phyloP scores from a whole-genome alignment of 192 early-diverging fungal species.

The Irineochytrium annulatum region DNA sequence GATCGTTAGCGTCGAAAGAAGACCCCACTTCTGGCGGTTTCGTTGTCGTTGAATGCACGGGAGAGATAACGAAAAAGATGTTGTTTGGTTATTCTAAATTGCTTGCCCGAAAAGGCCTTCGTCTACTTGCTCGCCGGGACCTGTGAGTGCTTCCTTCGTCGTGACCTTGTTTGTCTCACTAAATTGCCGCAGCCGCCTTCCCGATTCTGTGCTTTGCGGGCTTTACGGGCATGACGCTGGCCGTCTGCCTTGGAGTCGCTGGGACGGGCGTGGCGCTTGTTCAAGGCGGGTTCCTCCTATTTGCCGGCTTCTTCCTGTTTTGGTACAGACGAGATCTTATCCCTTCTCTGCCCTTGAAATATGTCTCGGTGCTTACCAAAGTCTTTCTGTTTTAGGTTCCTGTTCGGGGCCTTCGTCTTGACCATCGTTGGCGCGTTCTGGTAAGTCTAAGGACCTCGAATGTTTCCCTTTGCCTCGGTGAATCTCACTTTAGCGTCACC shows the following conservation, averaged over 20 bases:
- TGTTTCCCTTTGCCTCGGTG: neutral
- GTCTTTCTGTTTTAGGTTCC: conserved; percentile 33
- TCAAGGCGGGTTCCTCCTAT: conserved; percentile 36
- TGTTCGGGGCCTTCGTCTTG: conserved; percentile 33
- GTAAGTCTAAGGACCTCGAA: neutral
- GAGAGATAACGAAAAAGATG: too few species aligned
- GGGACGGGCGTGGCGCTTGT: conserved; percentile 35
- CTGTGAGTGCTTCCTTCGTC: too few species aligned
- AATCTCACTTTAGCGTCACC: neutral
- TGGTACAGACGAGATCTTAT: too few species aligned
- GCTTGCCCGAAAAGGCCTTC: conserved; percentile 19
- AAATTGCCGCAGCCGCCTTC: conserved; percentile 22
- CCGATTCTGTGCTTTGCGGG: conserved; percentile 32
- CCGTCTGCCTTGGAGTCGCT: conserved; percentile 29
- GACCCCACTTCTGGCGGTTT: conserved; percentile 36
- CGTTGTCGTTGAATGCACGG: neutral
- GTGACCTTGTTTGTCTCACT: too few species aligned
- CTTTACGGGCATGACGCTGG: conserved; percentile 21
- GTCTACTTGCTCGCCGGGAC: conserved; percentile 29
- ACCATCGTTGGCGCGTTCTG: conserved; percentile 35
- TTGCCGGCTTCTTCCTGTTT: conserved; percentile 38
- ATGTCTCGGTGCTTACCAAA: too few species aligned
- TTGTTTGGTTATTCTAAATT: too few species aligned
- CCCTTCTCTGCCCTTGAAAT: too few species aligned
- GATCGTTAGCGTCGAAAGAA: too few species aligned